A percentile compares a stretch with the other conserved stretches of the same genome.
Evolutionary conservation across 495 filamentous ascomycete species (phyloP).

Genomic region (Daldinia vernicosa): DNA sequence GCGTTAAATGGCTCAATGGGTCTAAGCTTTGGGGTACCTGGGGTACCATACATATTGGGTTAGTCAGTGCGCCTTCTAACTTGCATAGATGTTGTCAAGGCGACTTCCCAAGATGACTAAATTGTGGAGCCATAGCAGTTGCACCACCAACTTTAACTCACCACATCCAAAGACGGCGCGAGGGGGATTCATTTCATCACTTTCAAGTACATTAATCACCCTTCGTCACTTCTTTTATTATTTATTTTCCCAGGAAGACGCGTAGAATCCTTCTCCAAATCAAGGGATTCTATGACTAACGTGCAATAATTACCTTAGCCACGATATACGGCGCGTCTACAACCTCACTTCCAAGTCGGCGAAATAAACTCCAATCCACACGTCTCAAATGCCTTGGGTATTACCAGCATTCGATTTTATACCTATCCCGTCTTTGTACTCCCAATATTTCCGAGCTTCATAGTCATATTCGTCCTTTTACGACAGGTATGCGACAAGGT

Average conservation of each 20-base stretch:
- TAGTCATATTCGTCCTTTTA: background rate
- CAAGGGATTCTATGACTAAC: background rate
- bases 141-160: conserved; percentile 27
- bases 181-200: background rate
- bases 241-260: conserved; percentile 23
- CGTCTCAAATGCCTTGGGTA: conserved; percentile 36
- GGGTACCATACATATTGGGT: background rate
- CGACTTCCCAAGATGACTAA: conserved; percentile 29
- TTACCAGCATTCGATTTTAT: conserved; percentile 9
- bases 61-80: background rate
- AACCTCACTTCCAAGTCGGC: conserved; percentile 1
- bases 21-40: background rate
- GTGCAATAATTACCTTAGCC: conserved; percentile 2
- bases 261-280: conserved; percentile 16
- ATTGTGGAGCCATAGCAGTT: conserved; percentile 13
- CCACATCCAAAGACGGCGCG: conserved; percentile 6
- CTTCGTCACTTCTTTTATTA: conserved; percentile 1
- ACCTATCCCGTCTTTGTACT: background rate
- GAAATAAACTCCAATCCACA: conserved; percentile 9
- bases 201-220: conserved; percentile 9
- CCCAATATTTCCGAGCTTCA: background rate
- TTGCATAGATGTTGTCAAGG: background rate
- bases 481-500: conserved; percentile 40
- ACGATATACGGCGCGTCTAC: conserved; percentile 25
- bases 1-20: background rate